Conservation (phyloP, 2,329 filamentous ascomycete species). For the Phialophora macrospora region DNA sequence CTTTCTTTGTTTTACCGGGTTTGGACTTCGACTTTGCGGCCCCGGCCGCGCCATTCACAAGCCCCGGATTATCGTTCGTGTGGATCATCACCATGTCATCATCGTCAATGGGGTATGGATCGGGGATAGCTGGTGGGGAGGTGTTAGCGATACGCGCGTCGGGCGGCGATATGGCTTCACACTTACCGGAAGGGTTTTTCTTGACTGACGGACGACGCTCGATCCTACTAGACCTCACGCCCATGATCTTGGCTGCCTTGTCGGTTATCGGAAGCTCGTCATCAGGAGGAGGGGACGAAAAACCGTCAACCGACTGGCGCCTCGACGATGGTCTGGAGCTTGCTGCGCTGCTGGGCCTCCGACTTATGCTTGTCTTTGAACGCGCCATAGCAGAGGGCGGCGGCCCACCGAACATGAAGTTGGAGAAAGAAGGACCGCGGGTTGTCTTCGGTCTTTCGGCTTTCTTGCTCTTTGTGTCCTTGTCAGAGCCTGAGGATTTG, state of each 20-base stretch:
- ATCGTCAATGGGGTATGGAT: constrained; percentile 68
- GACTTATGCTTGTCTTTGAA: constrained; percentile 64
- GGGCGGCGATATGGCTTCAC: background rate
- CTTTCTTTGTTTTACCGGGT: constrained; percentile 45
- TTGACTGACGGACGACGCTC: constrained; percentile 58
- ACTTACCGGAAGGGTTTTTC: constrained; percentile 49
- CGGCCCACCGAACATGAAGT: constrained; percentile 69
- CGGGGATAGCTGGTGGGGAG: constrained; percentile 45
- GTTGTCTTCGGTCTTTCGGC: constrained; percentile 60
- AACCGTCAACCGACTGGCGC: constrained; percentile 71
- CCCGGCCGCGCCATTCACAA: constrained; percentile 41
- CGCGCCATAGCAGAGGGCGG: constrained; percentile 59
- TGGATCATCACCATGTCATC: constrained; percentile 67
- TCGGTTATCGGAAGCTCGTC: constrained; percentile 67
- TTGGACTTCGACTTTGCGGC: constrained; percentile 45
- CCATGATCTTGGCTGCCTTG: constrained; percentile 82
- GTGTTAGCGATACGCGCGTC: constrained; percentile 3
- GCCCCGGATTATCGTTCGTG: constrained; percentile 48
- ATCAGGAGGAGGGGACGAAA: constrained; percentile 75
- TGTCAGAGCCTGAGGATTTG: constrained; percentile 76
- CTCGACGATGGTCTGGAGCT: constrained; percentile 64
- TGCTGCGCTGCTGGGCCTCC: constrained; percentile 61
- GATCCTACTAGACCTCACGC: constrained; percentile 55
- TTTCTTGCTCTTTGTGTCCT: constrained; percentile 60
- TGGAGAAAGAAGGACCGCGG: constrained; percentile 64